Conservation (phyloP, 2,329 filamentous ascomycete species). For the Lithohypha guttulata region DNA sequence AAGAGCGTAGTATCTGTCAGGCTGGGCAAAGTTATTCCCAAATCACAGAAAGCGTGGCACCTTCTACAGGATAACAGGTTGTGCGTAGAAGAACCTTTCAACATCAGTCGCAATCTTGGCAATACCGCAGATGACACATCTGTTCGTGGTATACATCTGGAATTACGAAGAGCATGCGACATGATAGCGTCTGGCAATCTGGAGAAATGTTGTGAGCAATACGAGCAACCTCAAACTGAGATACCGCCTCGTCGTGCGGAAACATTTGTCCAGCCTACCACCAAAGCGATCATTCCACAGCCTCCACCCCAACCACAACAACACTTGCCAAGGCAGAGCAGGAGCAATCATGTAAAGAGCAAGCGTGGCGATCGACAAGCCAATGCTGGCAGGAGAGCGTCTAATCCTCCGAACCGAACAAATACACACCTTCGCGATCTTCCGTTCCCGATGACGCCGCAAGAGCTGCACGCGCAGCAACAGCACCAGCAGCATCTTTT, state of each 20-base stretch:
- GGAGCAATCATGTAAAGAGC: constrained; percentile 37
- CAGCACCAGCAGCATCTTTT: constrained; percentile 38
- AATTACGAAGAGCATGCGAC: constrained; percentile 80
- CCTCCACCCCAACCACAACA: constrained; percentile 24
- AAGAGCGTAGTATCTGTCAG: constrained; percentile 75
- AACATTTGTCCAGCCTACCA: constrained; percentile 35
- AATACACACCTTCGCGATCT: constrained; percentile 29
- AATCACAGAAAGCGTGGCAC: constrained; percentile 83
- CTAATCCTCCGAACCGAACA: constrained; percentile 42
- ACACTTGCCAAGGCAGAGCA: constrained; percentile 24
- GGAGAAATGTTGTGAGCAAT: constrained; percentile 76
- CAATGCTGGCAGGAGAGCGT: constrained; percentile 42
- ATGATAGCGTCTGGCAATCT: constrained; percentile 68
- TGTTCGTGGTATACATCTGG: constrained; percentile 80
- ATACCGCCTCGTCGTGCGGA: constrained; percentile 16
- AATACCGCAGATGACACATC: constrained; percentile 95
- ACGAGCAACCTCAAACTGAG: constrained; percentile 62
- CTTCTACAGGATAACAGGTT: constrained; percentile 68
- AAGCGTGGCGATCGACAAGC: constrained; percentile 41
- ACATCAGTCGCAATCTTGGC: constrained; percentile 73
- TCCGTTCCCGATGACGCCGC: constrained; percentile 27
- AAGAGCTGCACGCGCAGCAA: constrained; percentile 31
- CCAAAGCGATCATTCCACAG: constrained; percentile 42
- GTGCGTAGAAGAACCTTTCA: constrained; percentile 96
- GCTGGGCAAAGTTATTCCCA: constrained; percentile 64